phyloP scores from a whole-genome alignment of 768 basidiomycete genomes.

The Terana coerulea region DNA sequence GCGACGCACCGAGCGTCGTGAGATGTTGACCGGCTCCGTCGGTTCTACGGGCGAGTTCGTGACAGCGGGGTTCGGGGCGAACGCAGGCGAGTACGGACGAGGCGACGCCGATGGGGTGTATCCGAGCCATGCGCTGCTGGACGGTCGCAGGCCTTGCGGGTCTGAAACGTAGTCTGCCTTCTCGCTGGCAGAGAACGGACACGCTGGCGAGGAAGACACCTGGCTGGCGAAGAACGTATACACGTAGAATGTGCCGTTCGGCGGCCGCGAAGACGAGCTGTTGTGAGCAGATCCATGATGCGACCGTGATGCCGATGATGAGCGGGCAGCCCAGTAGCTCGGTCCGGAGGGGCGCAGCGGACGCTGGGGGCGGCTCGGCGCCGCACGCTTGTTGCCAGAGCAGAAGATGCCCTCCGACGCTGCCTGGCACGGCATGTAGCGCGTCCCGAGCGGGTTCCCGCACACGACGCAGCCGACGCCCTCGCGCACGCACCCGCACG shows the following conservation, averaged over 20 bases:
- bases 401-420: slow-evolving; percentile 48
- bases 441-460: slow-evolving; percentile 64
- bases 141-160: not conserved
- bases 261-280: slow-evolving; percentile 7
- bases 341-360: slow-evolving; percentile 23
- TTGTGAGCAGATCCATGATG: not conserved
- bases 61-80: not conserved
- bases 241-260: slow-evolving; percentile 23
- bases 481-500: slow-evolving; percentile 66
- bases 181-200: not conserved
- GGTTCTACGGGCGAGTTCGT: not conserved
- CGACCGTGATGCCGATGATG: slow-evolving; percentile 3
- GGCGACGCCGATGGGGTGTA: slow-evolving; percentile 2
- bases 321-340: slow-evolving; percentile 23
- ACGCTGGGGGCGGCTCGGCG: slow-evolving; percentile 25
- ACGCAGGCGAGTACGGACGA: slow-evolving; percentile 1
- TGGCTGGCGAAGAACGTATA: slow-evolving; percentile 36
- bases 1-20: not conserved
- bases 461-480: slow-evolving; percentile 65
- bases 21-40: not conserved
- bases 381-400: slow-evolving; percentile 35
- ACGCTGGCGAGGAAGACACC: slow-evolving; percentile 17
- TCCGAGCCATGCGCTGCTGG: not conserved
- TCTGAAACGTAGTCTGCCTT: not conserved
- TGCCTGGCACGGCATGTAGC: slow-evolving; percentile 57